Conservation (phyloP, 208 protist genomes). For the Wallacemonas rigidus region DNA sequence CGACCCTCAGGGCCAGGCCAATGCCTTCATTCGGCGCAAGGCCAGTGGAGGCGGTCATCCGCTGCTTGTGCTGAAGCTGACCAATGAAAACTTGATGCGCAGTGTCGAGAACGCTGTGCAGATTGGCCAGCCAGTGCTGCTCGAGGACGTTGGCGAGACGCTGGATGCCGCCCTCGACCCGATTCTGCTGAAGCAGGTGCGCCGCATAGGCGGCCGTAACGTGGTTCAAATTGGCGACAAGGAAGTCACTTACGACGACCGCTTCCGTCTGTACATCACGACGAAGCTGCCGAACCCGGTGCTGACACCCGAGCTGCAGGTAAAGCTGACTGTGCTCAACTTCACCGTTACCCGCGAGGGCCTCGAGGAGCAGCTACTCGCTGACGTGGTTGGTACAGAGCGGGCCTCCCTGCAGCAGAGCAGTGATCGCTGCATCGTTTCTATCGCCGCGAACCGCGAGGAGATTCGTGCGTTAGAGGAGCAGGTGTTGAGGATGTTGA, state of each 20-base stretch:
- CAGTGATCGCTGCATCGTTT: conserved; percentile 87
- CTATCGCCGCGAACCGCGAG: conserved; percentile 93
- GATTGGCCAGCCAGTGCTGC: conserved; percentile 93
- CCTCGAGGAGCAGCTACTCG: conserved; percentile 93
- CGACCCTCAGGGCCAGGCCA: conserved; percentile 94
- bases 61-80: conserved; percentile 92
- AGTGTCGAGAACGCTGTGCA: conserved; percentile 93
- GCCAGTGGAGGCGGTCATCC: conserved; percentile 46
- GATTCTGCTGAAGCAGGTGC: conserved; percentile 93
- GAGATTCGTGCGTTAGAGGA: conserved; percentile 93
- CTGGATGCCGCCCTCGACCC: conserved; percentile 95
- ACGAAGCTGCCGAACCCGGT: conserved; percentile 95
- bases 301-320: conserved; percentile 94
- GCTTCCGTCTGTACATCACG: conserved; percentile 95
- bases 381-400: conserved; percentile 89
- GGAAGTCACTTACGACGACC: conserved; percentile 92
- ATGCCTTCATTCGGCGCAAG: conserved; percentile 94
- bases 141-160: conserved; percentile 95
- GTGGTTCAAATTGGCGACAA: conserved; percentile 93
- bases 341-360: conserved; percentile 93
- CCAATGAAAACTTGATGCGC: conserved; percentile 90
- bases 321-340: conserved; percentile 93
- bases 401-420: conserved; percentile 85
- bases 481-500: conserved; percentile 92
- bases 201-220: conserved; percentile 79